A percentile compares a stretch with the other conserved stretches of the same genome.
These are phyloP conservation scores for Glebionis coronaria DNA, from an alignment of 129 eudicot species.

Conservation along the genomic window DNA sequence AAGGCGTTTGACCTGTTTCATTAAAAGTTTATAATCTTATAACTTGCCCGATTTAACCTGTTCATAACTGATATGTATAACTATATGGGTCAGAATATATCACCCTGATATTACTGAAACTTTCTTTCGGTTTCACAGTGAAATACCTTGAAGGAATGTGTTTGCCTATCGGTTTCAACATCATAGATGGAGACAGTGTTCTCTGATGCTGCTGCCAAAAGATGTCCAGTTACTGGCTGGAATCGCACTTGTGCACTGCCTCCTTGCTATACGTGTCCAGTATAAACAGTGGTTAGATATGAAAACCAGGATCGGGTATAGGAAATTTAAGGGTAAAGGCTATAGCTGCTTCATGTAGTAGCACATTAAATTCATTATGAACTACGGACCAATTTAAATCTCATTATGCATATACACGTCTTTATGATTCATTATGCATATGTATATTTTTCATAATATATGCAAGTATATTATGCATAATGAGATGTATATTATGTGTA, in stretches of 20 bases:
- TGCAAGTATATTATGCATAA: no score
- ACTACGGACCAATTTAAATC: no score
- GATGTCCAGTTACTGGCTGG: slow-evolving; percentile 80
- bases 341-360: no score
- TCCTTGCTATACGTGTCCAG: slow-evolving; percentile 56
- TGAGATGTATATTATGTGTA: no score
- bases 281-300: slow-evolving; percentile 8
- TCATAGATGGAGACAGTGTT: slow-evolving; percentile 79
- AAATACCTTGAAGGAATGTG: slow-evolving; percentile 80
- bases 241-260: slow-evolving; percentile 96
- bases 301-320: slow-evolving; percentile 17
- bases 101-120: slow-evolving; percentile 10
- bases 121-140: slow-evolving; percentile 5
- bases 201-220: slow-evolving; percentile 93
- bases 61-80: background rate
- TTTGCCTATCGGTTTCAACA: slow-evolving; percentile 83
- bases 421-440: no score
- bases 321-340: no score
- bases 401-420: no score
- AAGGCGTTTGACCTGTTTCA: no score
- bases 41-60: no score
- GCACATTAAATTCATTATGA: no score
- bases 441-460: no score
- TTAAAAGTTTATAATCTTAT: no score
- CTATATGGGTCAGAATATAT: background rate